These are phyloP conservation scores for Ceriops tagal DNA, from an alignment of 345 rosid species.

Conservation along the genomic window DNA sequence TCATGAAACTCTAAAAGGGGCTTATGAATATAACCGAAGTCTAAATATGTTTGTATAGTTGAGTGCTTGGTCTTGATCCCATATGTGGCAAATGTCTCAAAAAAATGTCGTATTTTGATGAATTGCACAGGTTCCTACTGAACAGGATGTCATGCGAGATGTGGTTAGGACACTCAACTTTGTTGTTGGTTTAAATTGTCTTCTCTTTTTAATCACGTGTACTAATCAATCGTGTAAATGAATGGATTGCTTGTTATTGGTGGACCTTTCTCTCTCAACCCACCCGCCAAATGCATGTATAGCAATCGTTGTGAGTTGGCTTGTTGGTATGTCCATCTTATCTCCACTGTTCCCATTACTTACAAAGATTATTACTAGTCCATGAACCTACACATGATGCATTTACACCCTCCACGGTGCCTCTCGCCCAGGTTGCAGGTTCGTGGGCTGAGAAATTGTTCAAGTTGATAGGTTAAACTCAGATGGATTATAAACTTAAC, in stretches of 20 bases:
- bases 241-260: constrained; percentile 29
- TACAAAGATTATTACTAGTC: not conserved
- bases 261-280: not conserved
- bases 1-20: constrained; percentile 10
- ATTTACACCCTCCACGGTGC: too few species aligned
- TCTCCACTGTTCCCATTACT: not conserved
- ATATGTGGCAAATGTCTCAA: constrained; percentile 21
- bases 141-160: constrained; percentile 18
- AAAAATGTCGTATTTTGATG: constrained; percentile 28
- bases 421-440: too few species aligned
- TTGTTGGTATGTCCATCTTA: not conserved
- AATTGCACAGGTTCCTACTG: not conserved
- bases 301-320: not conserved
- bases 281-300: not conserved
- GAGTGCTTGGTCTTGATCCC: constrained; percentile 20
- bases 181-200: constrained; percentile 18
- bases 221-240: constrained; percentile 29
- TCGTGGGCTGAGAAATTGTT: too few species aligned
- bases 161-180: not conserved
- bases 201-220: constrained; percentile 11
- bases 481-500: too few species aligned
- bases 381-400: not conserved
- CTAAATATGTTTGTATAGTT: constrained; percentile 14
- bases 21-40: constrained; percentile 1
- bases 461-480: too few species aligned